Base-by-base conservation (phyloP, 345 rosid genomes). In the Adansonia digitata region DNA sequence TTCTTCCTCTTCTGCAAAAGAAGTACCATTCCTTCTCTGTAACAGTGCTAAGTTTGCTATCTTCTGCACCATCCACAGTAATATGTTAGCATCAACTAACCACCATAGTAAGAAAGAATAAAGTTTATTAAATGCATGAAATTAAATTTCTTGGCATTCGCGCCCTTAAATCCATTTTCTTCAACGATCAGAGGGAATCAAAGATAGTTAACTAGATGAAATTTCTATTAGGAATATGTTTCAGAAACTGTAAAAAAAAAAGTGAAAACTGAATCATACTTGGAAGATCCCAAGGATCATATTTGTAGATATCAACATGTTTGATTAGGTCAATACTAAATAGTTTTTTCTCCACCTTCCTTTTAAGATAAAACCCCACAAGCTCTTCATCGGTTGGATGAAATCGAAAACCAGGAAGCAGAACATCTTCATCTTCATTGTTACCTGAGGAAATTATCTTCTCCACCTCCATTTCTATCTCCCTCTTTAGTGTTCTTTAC, bases 281-380 rank as follows among this genome's bases (percentile, higher is more conserved):
- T 42, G 85, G 85, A 73, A 87, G 90, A 80, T 85, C 89, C 89
- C 89, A 86, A 17, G 89, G 89, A 78, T 86, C 86, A 63, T 74
- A 79, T 74, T 86, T 82, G 67, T 87, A 87, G 79, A 87, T 84
- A 55, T 87, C 88, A 39, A 83, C 72, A 12, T 78, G 77, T 78
- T 83, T 87, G 55, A 87, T 87, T 71, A 87, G 69, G 51, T 87
- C 83, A 69, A 87, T 75, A 65, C 37, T 71, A 43, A 81, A 77
- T 49, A 76, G 65, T 75, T 83, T 85, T 74, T 83, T 87, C 60
- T 87, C 87, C 24, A 87, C 86, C 74, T 87, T 85, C 71, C 88
- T 77, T 52, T 72, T 86, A 20, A 87, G 90, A 75, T 87, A 87
- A 77, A 76, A 87, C 42, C 77, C 86, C 18, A 87, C 75, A 74